Percentiles rank a stretch among this genome's conserved stretches.
Conservation (phyloP, 495 filamentous ascomycete species). For the Lasiosphaeria hispida region DNA sequence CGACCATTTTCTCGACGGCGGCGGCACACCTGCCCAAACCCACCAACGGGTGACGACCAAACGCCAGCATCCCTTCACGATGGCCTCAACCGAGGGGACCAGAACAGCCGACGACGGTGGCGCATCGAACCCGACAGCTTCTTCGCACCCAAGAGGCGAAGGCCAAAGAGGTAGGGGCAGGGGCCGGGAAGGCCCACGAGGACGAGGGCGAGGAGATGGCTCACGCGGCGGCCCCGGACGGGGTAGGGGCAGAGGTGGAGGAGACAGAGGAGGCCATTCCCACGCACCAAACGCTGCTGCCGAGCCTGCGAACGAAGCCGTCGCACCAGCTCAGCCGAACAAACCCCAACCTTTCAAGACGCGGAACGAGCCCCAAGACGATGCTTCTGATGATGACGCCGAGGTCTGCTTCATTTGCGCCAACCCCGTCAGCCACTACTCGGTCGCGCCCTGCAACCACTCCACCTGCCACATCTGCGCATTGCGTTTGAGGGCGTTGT, state of each 20-base stretch:
- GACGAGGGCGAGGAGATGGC: constrained; percentile 17
- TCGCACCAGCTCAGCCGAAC: constrained; percentile 11
- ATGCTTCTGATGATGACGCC: constrained; percentile 49
- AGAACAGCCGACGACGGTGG: constrained; percentile 10
- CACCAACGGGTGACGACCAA: too few relatives aligned
- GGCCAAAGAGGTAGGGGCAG: constrained; percentile 38
- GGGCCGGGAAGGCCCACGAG: constrained; percentile 29
- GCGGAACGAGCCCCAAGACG: constrained; percentile 18
- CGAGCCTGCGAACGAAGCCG: constrained; percentile 6
- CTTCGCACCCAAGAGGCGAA: constrained; percentile 31
- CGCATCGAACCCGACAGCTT: not conserved
- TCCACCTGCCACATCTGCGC: constrained; percentile 94
- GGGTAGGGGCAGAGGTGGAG: constrained; percentile 19
- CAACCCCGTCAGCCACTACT: constrained; percentile 75
- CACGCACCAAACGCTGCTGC: constrained; percentile 3
- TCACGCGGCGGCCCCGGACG: constrained; percentile 14
- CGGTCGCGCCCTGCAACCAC: constrained; percentile 91
- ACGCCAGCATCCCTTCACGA: constrained; percentile 1
- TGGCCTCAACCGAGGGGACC: constrained; percentile 23
- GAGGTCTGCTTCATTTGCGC: constrained; percentile 98
- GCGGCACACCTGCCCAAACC: too few relatives aligned
- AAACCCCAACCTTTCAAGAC: constrained; percentile 24
- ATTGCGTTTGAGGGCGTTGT: constrained; percentile 81
- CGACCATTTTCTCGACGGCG: too few relatives aligned
- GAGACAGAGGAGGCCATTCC: not conserved